Conservation (phyloP, 768 basidiomycete species). For the Lactarius psammicola region DNA sequence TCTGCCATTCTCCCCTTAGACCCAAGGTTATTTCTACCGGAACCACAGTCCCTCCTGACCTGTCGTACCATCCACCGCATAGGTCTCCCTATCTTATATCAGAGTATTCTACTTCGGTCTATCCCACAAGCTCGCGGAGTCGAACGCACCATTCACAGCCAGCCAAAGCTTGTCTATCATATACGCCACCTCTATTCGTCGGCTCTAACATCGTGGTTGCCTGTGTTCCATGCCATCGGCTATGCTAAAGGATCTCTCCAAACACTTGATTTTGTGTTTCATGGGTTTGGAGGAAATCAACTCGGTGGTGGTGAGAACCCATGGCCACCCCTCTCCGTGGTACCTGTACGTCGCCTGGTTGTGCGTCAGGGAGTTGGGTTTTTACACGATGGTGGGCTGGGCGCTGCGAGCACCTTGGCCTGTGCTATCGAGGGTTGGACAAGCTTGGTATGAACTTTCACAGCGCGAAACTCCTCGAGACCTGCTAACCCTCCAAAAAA, state of each 20-base stretch:
- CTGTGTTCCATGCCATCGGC: slow-evolving; percentile 16
- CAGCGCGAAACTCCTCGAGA: background rate
- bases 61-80: slow-evolving; percentile 21
- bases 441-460: slow-evolving; percentile 16
- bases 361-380: slow-evolving; percentile 6
- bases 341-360: slow-evolving; percentile 14
- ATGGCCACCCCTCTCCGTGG: slow-evolving; percentile 3
- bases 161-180: slow-evolving; percentile 11
- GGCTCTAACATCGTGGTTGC: background rate
- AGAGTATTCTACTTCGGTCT: slow-evolving; percentile 3
- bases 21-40: slow-evolving; percentile 1
- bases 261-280: slow-evolving; percentile 18
- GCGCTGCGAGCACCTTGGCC: background rate
- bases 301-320: background rate
- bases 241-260: slow-evolving; percentile 18
- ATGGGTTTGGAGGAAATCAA: background rate
- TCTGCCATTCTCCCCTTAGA: slow-evolving; percentile 1
- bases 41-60: slow-evolving; percentile 2
- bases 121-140: background rate
- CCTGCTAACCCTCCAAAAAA: background rate
- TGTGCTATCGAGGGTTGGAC: slow-evolving; percentile 17
- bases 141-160: slow-evolving; percentile 5
- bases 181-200: slow-evolving; percentile 17
- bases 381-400: background rate
- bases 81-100: slow-evolving; percentile 21